Evolutionary conservation across 768 basidiomycete genomes (phyloP), one percentile per base, ranked within the genome.

Genomic region (Boletus rufocinnamomeus): DNA sequence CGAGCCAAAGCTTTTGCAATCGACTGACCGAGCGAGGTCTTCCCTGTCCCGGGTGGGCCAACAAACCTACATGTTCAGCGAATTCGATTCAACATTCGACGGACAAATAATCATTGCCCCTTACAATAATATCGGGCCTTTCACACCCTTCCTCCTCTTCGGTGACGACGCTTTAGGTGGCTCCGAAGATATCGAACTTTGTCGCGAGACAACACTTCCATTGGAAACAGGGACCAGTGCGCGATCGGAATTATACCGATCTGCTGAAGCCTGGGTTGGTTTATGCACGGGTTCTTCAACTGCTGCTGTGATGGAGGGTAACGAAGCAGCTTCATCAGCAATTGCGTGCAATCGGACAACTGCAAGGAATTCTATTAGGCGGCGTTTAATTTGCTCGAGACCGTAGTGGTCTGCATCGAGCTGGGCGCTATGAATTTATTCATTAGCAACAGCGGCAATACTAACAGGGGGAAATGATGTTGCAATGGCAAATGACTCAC

Each of bases 371-470:
- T 97, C 95, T 47, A 96, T 89, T 3, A 96, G 73, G 11, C 95
- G 81, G 62, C 91, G 87, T 80, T 97, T 98, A 71, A 98, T 88
- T 71, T 91, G 92, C 57, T 95, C 92, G 19, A 98, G 78, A 2
- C 95, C 95, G 65, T 87, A 96, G 71, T 98, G 95, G 59, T 96
- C 95, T 14, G 85, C 80, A 64, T 98, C 94, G 10, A 98, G 84
- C 68, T 91, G 93, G 23, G 77, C 77, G 25, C 73, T 74, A 47
- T 19, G 17, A 34, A 25, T 34, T 0, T 1, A 49, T 23, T 21
- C 2, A 16, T 61, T 13, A 62, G 54, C 8, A 37, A 52, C 34
- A 30, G 6, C 2, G 4, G 6, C 17, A 34, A 28, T 19, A n/a
- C 8, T 19, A 0, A 25, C 16, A 13, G 19, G 9, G 19, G 10